Evolutionary conservation across 2,329 filamentous ascomycete species (phyloP), one percentile per base, ranked within the genome.

Genomic region (Verticillium isaacii): DNA sequence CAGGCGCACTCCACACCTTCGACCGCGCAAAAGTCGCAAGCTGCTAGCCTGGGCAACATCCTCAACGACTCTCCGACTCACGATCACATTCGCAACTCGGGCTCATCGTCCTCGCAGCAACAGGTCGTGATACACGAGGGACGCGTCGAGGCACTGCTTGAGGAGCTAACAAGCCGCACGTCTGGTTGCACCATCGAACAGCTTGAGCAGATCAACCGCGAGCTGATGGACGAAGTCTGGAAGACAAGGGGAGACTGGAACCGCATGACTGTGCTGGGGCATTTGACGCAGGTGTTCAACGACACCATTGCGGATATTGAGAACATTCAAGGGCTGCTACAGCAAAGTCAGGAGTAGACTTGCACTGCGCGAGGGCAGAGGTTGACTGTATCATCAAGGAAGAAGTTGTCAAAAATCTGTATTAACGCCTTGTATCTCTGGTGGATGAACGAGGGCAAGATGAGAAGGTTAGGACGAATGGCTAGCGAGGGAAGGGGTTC

Each of bases 161-260:
- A 80, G 0, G 80, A 86, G 41, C 78, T 97, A 37, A 87, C 89
- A 0, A 77, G 84, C 32, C 80, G 82, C 55, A 94, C 91, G 2
- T 88, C 86, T 23, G 92, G 91, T 1, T 91, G 91, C 73, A 91
- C 89, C 0, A 91, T 99, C 59, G 95, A 99, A 77, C 94, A 99
- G 74, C 80, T 99, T 23, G 94, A 98, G 79, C 94, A 98, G 75
- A 89, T 97, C 72, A 93, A 93, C 73, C 89, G 93, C 8, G 87
- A 89, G 67, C 80, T 98, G 65, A 98, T 98, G 94, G 90, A 94
- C 64, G 87, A 89, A 65, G 85, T 98, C 55, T 99, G 95, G 95
- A 83, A 82, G 64, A 85, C 84, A 63, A 85, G 93, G 58, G 83
- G 86, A 57, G 89, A 96, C 70, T 95, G 91, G 86, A 95, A 99